Percentiles rank a stretch among this genome's conserved stretches.
Conservation (phyloP, 352 stramenopile species). For the Globisporangium alternatum region DNA sequence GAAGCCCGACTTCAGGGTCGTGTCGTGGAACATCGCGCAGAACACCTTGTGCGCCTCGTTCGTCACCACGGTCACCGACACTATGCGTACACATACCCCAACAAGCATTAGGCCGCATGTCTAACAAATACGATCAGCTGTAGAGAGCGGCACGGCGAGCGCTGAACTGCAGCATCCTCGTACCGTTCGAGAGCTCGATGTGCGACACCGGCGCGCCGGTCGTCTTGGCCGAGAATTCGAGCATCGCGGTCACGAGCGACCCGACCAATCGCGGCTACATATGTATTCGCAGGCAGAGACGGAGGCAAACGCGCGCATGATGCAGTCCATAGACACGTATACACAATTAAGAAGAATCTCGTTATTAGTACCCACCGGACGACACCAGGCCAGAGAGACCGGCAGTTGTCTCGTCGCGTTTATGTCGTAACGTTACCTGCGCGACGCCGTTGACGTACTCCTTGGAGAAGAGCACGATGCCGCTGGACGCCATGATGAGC, state of each 20-base stretch:
- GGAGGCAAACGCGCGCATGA: not conserved
- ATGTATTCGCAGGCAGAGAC: not conserved
- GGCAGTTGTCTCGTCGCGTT: too few species aligned
- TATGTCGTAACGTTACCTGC: conserved; percentile 39
- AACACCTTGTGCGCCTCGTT: conserved; percentile 90
- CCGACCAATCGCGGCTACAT: conserved; percentile 82
- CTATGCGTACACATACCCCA: conserved; percentile 21
- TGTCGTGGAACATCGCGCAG: conserved; percentile 91
- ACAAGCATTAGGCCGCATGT: not conserved
- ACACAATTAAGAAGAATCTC: not conserved
- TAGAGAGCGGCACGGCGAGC: not conserved
- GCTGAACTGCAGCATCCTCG: conserved; percentile 3
- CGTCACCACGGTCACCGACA: conserved; percentile 87
- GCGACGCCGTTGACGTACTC: conserved; percentile 87
- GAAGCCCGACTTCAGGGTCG: conserved; percentile 72
- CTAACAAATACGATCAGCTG: not conserved
- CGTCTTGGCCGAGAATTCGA: conserved; percentile 90
- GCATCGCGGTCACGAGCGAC: conserved; percentile 89
- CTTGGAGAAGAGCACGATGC: conserved; percentile 92
- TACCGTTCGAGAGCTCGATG: conserved; percentile 85
- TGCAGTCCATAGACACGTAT: conserved; percentile 6
- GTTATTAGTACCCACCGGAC: conserved; percentile 3
- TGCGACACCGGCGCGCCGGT: conserved; percentile 88
- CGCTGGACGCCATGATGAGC: conserved; percentile 90
- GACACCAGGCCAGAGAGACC: not conserved